Evolutionary conservation across 306 rosid species (phyloP).

Genomic region (Sechiopsis laciniata): DNA sequence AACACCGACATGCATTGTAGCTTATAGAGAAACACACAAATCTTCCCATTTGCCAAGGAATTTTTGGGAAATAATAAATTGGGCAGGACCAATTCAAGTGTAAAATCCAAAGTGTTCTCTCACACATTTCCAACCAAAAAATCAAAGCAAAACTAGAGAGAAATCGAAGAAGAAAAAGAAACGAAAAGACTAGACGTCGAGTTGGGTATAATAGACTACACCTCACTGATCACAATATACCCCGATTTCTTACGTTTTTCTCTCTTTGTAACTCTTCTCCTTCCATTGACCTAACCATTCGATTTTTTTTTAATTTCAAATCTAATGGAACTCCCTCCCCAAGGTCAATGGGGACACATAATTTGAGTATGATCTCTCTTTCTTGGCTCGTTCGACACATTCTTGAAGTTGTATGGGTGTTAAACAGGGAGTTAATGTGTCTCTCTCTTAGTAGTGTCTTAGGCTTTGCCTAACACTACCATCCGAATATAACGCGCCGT

Average conservation of each 20-base stretch:
- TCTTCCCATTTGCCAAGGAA: background rate
- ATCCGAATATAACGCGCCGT: background rate
- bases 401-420: background rate
- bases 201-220: background rate
- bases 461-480: conserved; percentile 11
- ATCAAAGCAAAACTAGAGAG: background rate
- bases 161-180: background rate
- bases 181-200: background rate
- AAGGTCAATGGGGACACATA: background rate
- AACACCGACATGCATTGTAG: background rate
- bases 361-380: background rate
- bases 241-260: background rate
- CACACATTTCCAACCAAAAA: background rate
- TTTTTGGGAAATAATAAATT: background rate
- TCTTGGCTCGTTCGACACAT: background rate
- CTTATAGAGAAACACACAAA: too few relatives aligned
- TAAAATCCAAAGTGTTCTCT: background rate
- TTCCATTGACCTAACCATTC: background rate
- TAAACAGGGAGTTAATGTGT: background rate
- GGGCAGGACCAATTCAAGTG: background rate
- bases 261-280: background rate
- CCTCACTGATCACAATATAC: background rate
- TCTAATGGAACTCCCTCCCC: background rate
- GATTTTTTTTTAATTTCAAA: conserved; percentile 12
- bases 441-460: background rate